Evolutionary conservation across 1,284 basidiomycete genomes (phyloP), one percentile per base, ranked within the genome.

Genomic region (Ganoderma leucocontextum): DNA sequence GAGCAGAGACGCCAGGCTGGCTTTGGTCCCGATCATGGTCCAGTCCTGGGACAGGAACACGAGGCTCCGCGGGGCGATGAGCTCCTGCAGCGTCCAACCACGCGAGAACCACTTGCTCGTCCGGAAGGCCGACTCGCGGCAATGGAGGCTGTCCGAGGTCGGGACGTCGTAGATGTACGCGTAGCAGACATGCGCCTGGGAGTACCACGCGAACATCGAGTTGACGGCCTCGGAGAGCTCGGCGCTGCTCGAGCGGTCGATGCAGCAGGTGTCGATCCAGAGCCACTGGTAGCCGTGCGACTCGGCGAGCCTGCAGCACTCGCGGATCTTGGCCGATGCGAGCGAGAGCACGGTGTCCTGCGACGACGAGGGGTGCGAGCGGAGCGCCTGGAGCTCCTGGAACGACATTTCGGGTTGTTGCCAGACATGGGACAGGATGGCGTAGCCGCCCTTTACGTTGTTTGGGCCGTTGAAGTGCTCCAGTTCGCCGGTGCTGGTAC

Each of bases 191-290:
- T 53, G 49, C 9, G 68, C 64, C 6, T 61, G 61, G 8, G 68
- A 36, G 59, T 64, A 71, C 70, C 70, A 71, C 17, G 65, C 52
- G 60, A 65, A 71, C 70, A 71, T 71, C 22, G 67, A 71, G 67
- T 71, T 71, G 62, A 71, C 53, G 6, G 70, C 70, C 60, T 71
- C 70, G 36, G 70, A 71, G 60, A 71, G 70, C 64, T 71, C 70
- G 12, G 70, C 64, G 67, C 70, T 71, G 67, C 70, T 71, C 22
- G 66, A 53, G 19, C 63, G 63, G 66, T 72, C 71, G 60, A 72
- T 72, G 68, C 71, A 72, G 68, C 68, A 70, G 64, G 71, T 68
- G 63, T 72, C 71, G 60, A 72, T 69, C 71, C 71, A 72, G 49
- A 72, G 69, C 71, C 71, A 72, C 17, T 65, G 60, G 67, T 68